These are phyloP conservation scores for Fraxinus dipetala DNA, from an alignment of 305 asterid species.

Conservation along the genomic window DNA sequence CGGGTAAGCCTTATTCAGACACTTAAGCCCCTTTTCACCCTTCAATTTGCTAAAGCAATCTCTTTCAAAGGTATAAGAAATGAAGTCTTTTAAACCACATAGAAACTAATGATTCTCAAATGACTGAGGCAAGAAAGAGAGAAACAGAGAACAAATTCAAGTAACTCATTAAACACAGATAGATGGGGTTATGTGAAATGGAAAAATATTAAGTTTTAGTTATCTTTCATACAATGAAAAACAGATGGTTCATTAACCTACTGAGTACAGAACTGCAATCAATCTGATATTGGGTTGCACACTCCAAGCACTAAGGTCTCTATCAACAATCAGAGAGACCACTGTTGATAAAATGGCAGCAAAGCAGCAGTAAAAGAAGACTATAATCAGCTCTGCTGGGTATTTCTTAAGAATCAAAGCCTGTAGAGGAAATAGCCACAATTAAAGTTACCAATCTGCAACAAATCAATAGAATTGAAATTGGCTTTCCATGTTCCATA, in stretches of 20 bases:
- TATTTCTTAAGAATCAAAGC: constrained; percentile 58
- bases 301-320: constrained; percentile 59
- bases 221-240: neutral
- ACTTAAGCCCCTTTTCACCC: neutral
- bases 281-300: constrained; percentile 63
- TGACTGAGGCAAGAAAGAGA: neutral
- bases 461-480: neutral
- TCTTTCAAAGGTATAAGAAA: neutral
- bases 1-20: neutral
- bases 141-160: neutral
- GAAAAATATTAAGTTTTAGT: neutral
- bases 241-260: constrained; percentile 29
- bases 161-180: neutral
- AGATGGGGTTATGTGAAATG: constrained; percentile 3
- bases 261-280: constrained; percentile 74
- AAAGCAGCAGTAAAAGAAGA: constrained; percentile 84
- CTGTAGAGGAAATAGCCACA: constrained; percentile 34
- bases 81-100: neutral
- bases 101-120: constrained; percentile 4
- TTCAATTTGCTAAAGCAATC: neutral
- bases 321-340: constrained; percentile 53
- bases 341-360: constrained; percentile 63
- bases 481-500: neutral
- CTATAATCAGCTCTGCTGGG: constrained; percentile 77
- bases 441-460: neutral